These are phyloP conservation scores for Ascochyta pisi DNA, from an alignment of 2,329 filamentous ascomycete species.

Conservation along the genomic window DNA sequence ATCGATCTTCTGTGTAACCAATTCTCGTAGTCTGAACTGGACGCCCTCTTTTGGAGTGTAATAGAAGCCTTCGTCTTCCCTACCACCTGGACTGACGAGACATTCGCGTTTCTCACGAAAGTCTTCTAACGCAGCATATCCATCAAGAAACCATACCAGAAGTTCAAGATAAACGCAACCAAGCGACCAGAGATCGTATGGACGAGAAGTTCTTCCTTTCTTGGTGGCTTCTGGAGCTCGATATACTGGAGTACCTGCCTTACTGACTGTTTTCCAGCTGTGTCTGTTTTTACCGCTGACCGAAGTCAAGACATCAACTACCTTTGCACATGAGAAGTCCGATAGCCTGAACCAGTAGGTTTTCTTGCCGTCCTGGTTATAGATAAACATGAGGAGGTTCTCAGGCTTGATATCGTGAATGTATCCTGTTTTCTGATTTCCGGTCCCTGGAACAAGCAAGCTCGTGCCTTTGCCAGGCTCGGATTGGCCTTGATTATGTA, in stretches of 20 bases:
- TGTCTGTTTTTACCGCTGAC: neutral
- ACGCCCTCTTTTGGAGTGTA: neutral
- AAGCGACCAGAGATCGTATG: constrained; percentile 9
- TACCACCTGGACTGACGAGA: neutral
- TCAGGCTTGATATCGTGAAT: constrained; percentile 12
- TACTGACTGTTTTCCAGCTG: neutral
- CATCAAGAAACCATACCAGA: constrained; percentile 4
- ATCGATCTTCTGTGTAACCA: neutral
- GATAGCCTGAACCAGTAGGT: constrained; percentile 13
- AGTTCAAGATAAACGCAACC: constrained; percentile 7
- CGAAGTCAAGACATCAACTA: neutral
- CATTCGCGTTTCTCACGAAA: neutral
- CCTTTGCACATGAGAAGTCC: constrained; percentile 19
- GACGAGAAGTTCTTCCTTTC: neutral
- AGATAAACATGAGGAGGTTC: constrained; percentile 6
- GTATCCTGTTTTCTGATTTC: neutral
- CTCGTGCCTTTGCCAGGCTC: rapidly evolving
- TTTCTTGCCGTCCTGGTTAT: neutral
- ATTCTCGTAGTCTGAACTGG: neutral
- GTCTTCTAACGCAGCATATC: neutral
- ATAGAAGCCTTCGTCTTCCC: constrained; percentile 10
- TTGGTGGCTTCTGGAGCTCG: constrained; percentile 2
- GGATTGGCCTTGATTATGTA: neutral
- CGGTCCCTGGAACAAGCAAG: neutral
- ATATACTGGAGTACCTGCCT: neutral